Percentiles rank a stretch among this genome's conserved stretches.
These are phyloP conservation scores for Lactarius tabidus DNA, from an alignment of 768 basidiomycete species.

Conservation along the genomic window DNA sequence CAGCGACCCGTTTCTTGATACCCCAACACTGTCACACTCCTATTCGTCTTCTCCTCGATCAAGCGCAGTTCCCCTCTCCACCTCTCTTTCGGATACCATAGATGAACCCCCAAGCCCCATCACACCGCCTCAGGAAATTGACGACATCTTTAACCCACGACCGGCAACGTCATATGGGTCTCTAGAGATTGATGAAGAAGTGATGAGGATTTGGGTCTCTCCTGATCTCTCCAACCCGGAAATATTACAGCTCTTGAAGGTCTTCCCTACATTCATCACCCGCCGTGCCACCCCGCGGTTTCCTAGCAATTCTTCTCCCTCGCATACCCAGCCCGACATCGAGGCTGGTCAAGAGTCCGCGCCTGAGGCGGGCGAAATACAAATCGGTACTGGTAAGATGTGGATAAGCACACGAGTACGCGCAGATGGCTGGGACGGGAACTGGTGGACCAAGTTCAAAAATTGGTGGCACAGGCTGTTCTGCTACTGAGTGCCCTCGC, in stretches of 20 bases:
- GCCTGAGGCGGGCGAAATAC: constrained; percentile 52
- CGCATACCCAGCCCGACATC: constrained; percentile 48
- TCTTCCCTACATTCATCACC: constrained; percentile 78
- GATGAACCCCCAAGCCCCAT: constrained; percentile 43
- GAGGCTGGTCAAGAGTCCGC: constrained; percentile 65
- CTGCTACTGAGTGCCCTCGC: constrained; percentile 43
- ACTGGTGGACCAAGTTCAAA: constrained; percentile 75
- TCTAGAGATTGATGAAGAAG: constrained; percentile 42
- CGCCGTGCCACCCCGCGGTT: constrained; percentile 72
- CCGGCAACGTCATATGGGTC: constrained; percentile 31
- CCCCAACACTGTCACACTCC: constrained; percentile 54
- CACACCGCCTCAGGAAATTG: constrained; percentile 36
- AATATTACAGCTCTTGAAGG: constrained; percentile 55
- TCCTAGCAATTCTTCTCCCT: constrained; percentile 33
- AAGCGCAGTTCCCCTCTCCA: constrained; percentile 30
- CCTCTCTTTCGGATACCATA: constrained; percentile 33
- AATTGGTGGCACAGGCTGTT: constrained; percentile 79
- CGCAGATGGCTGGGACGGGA: constrained; percentile 63
- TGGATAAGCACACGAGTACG: constrained; percentile 66
- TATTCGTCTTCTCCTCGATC: constrained; percentile 52
- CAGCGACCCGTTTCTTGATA: constrained; percentile 77
- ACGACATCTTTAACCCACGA: constrained; percentile 29
- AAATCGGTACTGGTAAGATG: constrained; percentile 80
- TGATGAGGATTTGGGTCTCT: constrained; percentile 74
- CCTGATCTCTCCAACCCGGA: constrained; percentile 80